Evolutionary conservation across 495 filamentous ascomycete species (phyloP), one percentile per base, ranked within the genome.

Genomic region (Oidiodendron maius): DNA sequence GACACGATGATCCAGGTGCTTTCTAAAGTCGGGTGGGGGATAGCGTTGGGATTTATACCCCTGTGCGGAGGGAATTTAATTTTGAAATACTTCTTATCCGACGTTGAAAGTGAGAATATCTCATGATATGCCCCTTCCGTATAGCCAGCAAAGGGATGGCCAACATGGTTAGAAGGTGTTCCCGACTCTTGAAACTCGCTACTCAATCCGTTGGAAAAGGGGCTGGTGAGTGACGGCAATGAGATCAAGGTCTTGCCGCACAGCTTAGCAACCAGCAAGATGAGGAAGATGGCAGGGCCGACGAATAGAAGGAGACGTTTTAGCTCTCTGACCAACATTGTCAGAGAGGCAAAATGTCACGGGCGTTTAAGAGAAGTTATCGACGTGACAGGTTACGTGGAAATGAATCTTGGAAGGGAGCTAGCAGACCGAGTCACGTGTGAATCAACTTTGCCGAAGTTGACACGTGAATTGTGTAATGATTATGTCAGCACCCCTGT

Each of bases 21-120:
- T 9, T 63, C 48, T 21, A 58, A 56, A 3, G 50, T 56, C 1
- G 69, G 74, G 46, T 77, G 75, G 3, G 76, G 74, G 36, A 78
- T 64, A 48, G 78, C 71, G 57, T 73, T 78, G 26, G 76, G 74
- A 45, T 78, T 78, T 32, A 70, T 66, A 44, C 61, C 62, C 9
- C 42, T 35, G 3, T 54, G 40, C 24, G 52, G 46, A 38, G 55
- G 68, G 53, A 76, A 72, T 9, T 63, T 55, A 57, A 78, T 64
- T 26, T 41, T 44, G 50, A 73, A 76, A 55, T 62, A 75, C 24
- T 56, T 62, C 25, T 50, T 50, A 47, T 74, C 61, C 1, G 54
- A 12, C 17, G 63, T 71, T 4, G 70, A 72, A 20, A 58, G 22
- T 0, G 75, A 77, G 51, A 61, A 68, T 15, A 80, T 49, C 37